Base-by-base conservation (phyloP, 2,329 filamentous ascomycete species). In the Tolypocladium paradoxum region DNA sequence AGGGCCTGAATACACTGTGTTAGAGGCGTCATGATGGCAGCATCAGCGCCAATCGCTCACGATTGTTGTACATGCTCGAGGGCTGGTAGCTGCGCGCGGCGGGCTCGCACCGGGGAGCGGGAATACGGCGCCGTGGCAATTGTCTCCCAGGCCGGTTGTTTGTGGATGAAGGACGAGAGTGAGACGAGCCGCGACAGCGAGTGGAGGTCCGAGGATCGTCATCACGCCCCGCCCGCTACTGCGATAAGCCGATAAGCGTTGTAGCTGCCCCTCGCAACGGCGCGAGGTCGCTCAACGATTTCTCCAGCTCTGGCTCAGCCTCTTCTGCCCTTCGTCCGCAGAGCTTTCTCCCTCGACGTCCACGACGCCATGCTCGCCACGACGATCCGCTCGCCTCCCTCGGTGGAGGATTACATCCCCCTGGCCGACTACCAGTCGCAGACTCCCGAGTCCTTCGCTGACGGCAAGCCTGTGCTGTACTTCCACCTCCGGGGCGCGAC, bases 381-480 rank as follows among this genome's bases (percentile, higher is more conserved):
- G 5, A 82, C 79, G 1, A 79, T 88, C 47, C 75, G 75, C 49
- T 70, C 70, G 3, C 72, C 81, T 31, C 85, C 85, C 6, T 70
- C 75, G 18, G 62, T 75, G 16, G 73, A 73, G 36, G 79, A 83
- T 64, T 91, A 83, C 68, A 82, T 77, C 35, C 73, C 79, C 5
- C 76, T 91, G 47, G 73, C 76, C 54, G 83, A 88, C 56, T 87
- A 90, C 65, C 81, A 89, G 66, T 75, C 82, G 51, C 82, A 84
- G 62, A 92, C 88, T 1, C 88, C 88, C 1, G 74, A 76, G 54
- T 85, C 80, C 43, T 92, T 91, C 70, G 85, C 84, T 61, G 80
- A 77, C 60, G 81, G 80, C 31, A 88, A 86, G 63, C 82, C 87
- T 1, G 77, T 91, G 45, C 77, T 91, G 4, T 81, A 91, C 68